Evolutionary conservation across 306 rosid genomes (phyloP).

Genomic region (Oxytropis ochrocephala): DNA sequence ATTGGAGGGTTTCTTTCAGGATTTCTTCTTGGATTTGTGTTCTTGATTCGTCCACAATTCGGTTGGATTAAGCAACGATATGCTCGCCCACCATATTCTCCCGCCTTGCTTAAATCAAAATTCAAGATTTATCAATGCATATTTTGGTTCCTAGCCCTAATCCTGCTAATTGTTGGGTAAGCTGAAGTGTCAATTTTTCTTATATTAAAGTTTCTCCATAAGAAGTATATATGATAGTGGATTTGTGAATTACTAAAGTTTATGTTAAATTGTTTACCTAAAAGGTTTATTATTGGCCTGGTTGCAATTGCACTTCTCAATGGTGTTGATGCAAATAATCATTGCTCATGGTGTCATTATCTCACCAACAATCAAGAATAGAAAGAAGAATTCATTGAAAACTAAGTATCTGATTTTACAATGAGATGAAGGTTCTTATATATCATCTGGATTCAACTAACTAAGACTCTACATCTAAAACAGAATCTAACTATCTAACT

Average conservation of each 20-base stretch:
- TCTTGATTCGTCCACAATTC: slow-evolving; percentile 88
- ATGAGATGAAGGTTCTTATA: too few species aligned
- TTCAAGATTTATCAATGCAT: slow-evolving; percentile 82
- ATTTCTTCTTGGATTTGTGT: slow-evolving; percentile 88
- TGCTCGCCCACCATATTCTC: slow-evolving; percentile 26
- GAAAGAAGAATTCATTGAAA: too few species aligned
- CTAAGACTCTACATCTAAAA: too few species aligned
- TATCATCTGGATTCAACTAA: too few species aligned
- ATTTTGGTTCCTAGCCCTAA: slow-evolving; percentile 59
- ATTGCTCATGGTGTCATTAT: slow-evolving; percentile 98
- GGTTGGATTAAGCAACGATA: slow-evolving; percentile 84
- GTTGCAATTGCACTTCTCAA: slow-evolving; percentile 65
- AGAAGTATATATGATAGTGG: neutral
- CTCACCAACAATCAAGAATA: too few species aligned
- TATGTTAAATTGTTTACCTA: neutral
- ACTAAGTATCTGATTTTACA: too few species aligned
- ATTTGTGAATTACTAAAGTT: neutral
- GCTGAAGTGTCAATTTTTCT: neutral
- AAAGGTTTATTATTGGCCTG: slow-evolving; percentile 68
- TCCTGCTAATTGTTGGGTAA: slow-evolving; percentile 72
- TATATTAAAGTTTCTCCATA: neutral
- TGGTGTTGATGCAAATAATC: slow-evolving; percentile 75
- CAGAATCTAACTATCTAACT: too few species aligned
- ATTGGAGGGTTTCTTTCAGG: slow-evolving; percentile 93
- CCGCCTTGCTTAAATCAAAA: slow-evolving; percentile 40